phyloP scores from a whole-genome alignment of 352 stramenopile genomes.

The Pythium dissimile region DNA sequence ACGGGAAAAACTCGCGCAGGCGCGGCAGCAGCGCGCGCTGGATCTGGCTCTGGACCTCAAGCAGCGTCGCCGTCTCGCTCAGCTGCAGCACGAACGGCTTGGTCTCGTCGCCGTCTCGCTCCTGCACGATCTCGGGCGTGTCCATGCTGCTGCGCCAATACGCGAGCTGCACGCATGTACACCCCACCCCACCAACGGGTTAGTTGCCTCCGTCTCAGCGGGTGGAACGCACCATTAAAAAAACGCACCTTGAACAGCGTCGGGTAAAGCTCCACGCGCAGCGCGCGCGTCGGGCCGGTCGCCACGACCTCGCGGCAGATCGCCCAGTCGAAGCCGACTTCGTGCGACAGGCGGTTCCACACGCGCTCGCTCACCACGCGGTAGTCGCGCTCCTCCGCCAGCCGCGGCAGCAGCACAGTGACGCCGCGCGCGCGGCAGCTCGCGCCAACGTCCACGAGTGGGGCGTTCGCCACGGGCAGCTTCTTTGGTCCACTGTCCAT shows the following conservation, averaged over 20 bases:
- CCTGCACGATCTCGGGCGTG: constrained; percentile 22
- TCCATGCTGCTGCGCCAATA: constrained; percentile 38
- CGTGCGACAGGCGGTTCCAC: constrained; percentile 61
- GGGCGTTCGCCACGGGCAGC: constrained; percentile 32
- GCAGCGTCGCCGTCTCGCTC: constrained; percentile 34
- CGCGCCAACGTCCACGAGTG: constrained; percentile 43
- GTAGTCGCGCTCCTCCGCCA: constrained; percentile 66
- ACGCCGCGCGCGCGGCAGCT: constrained; percentile 39
- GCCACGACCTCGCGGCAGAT: constrained; percentile 60
- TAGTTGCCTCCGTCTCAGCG: too few relatives aligned
- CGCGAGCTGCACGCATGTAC: too few relatives aligned
- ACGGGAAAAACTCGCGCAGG: constrained; percentile 36
- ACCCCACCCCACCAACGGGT: too few relatives aligned
- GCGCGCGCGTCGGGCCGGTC: constrained; percentile 30
- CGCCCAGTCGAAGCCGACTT: constrained; percentile 68
- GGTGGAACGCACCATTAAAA: too few relatives aligned
- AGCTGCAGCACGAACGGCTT: constrained; percentile 39
- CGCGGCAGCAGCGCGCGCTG: constrained; percentile 31
- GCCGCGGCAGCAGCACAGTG: constrained; percentile 53
- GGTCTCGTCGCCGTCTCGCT: constrained; percentile 25
- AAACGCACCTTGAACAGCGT: constrained; percentile 56
- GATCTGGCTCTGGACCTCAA: constrained; percentile 43
- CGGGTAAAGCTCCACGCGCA: constrained; percentile 70
- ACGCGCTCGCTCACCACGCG: constrained; percentile 64
- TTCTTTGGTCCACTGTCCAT: constrained; percentile 3